These are phyloP conservation scores for Ceratocystis alfenasii DNA, from an alignment of 2,329 filamentous ascomycete species.

Conservation along the genomic window DNA sequence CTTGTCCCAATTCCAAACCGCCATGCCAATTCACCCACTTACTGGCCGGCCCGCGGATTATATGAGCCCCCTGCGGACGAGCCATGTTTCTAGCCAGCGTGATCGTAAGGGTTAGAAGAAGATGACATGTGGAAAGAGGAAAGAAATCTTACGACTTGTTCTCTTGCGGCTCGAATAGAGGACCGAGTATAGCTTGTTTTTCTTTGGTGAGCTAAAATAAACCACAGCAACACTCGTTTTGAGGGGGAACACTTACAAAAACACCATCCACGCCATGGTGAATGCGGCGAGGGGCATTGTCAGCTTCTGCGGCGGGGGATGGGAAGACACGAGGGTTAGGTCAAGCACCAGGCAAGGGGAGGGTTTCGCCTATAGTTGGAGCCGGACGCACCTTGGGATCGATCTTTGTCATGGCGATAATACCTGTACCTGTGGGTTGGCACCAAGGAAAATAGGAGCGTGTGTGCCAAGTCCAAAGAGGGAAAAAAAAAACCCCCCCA, in stretches of 20 bases:
- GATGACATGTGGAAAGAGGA: neutral
- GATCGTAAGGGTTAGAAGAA: slow-evolving; percentile 15
- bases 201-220: neutral
- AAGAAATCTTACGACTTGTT: slow-evolving; percentile 28
- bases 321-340: slow-evolving; percentile 20
- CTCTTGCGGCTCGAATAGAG: slow-evolving; percentile 32
- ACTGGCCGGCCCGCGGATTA: slow-evolving; percentile 15
- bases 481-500: neutral
- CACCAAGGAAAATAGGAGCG: too few relatives aligned
- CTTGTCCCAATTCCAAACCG: too few relatives aligned
- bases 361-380: neutral
- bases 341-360: neutral
- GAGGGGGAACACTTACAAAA: slow-evolving; percentile 31
- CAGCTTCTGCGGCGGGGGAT: slow-evolving; percentile 24
- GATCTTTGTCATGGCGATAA: slow-evolving; percentile 20
- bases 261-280: slow-evolving; percentile 41
- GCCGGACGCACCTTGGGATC: slow-evolving; percentile 21
- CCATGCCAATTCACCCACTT: neutral
- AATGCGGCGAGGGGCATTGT: slow-evolving; percentile 42
- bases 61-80: slow-evolving; percentile 10
- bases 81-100: neutral
- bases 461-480: too few relatives aligned
- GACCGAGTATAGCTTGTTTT: slow-evolving; percentile 32
- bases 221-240: neutral
- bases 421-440: too few relatives aligned